Base-by-base conservation (phyloP, 495 filamentous ascomycete species). In the Aspergillus saccharolyticus region DNA sequence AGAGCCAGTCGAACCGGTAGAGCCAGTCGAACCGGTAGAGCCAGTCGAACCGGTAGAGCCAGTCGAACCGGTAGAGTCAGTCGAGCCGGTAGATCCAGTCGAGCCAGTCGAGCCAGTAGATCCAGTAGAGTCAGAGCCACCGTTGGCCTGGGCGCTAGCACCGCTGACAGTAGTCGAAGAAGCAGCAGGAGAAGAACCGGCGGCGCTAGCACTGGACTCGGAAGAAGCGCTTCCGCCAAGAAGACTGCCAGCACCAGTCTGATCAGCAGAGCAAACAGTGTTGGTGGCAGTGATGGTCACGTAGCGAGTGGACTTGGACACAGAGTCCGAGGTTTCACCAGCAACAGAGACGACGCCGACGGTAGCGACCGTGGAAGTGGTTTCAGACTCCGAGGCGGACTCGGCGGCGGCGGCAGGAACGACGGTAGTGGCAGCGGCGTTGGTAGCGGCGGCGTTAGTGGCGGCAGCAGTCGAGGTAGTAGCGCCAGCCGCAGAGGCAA, bases 271-370 rank as follows among this genome's bases (percentile, higher is more conserved):
- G n/a, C 52, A 43, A 25, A 58, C 59, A 9, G 61, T 19, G 2
- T 55, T 61, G 5, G 64, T 63, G 9, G 64, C 33, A 15, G 33
- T 61, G 4, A 43, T 1, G 18, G 63, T 65, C 22, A 64, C 56
- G 47, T 54, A 64, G 24, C 47, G 54, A 20, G 59, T 62, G 24
- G 45, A 53, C 52, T 53, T 47, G 24, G 59, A 55, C 1, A 44
- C 42, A 24, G 56, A 18, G 25, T n/a, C 18, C 19, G 56, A 44
- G 30, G 22, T 42, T 21, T 56, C 45, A 18, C 46, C 19, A 0
- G 19, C 55, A n/a, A 44, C 44, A 43, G 58, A 54, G 16, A 28
- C 17, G 19, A 33, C 43, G 9, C 56, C 43, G 17, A 52, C 19
- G 14, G 53, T 46, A 1, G 57, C 30, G 18, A 47, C 30, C 8